phyloP scores from a whole-genome alignment of 2,329 filamentous ascomycete genomes.

The Gaeumannomyces tritici region DNA sequence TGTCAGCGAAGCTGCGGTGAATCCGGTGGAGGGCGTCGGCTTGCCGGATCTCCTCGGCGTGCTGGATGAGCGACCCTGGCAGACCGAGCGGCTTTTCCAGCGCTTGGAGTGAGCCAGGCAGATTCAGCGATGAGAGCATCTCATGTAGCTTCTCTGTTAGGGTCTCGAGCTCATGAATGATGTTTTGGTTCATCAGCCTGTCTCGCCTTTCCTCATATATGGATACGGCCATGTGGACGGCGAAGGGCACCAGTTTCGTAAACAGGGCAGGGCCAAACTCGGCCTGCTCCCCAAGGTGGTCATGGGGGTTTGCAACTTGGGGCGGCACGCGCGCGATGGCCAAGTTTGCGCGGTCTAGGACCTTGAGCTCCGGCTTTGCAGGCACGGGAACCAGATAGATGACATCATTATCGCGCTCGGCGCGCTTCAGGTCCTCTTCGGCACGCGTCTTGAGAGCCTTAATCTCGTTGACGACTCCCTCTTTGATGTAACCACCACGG shows the following conservation, averaged over 20 bases:
- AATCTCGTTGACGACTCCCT: conserved; percentile 71
- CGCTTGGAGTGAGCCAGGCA: conserved; percentile 88
- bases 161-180: conserved; percentile 74
- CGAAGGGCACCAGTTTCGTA: conserved; percentile 85
- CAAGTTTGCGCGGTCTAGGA: conserved; percentile 83
- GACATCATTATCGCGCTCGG: conserved; percentile 92
- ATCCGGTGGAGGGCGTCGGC: conserved; percentile 75
- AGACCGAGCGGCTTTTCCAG: conserved; percentile 89
- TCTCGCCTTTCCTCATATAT: conserved; percentile 92
- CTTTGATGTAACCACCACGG: conserved; percentile 56
- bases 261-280: conserved; percentile 83
- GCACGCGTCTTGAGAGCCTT: conserved; percentile 75
- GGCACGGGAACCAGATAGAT: conserved; percentile 85
- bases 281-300: conserved; percentile 68
- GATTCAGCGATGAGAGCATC: conserved; percentile 69
- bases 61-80: conserved; percentile 74
- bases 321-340: conserved; percentile 69
- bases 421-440: conserved; percentile 78
- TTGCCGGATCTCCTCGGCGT: conserved; percentile 89
- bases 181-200: conserved; percentile 77
- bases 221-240: conserved; percentile 87
- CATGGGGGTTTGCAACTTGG: conserved; percentile 71
- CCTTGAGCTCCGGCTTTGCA: conserved; percentile 77
- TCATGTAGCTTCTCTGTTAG: conserved; percentile 75
- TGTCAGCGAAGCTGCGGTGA: conserved; percentile 74